Evolutionary conservation across 345 rosid species (phyloP), one percentile per base, ranked within the genome.

Genomic region (Lepidium sativum): DNA sequence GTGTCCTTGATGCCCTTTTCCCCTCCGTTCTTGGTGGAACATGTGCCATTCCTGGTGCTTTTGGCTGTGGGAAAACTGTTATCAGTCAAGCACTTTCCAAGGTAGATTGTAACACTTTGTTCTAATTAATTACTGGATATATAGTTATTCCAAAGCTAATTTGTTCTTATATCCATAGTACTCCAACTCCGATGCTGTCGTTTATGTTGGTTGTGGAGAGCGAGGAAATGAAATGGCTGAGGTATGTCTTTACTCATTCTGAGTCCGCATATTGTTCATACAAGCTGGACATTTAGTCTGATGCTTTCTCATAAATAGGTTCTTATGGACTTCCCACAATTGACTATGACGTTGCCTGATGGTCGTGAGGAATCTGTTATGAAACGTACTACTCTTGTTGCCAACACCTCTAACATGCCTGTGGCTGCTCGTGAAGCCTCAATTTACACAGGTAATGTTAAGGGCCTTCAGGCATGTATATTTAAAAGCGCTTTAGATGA

Each of bases 351-450:
- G 42, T 75, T 95, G 78, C 96, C 98, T 73, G 99, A 95, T 87
- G 99, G 99, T 49, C 99, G 99, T 61, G 99, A 95, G 81, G 99
- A 95, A 79, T 95, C 99, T 78, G 99, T 95, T 76, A 95, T 95
- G 99, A 95, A 95, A 83, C 97, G 99, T 21, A 95, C 98, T 23
- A 95, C 96, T 31, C 91, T 95, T 71, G 98, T 95, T 57, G 99
- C 98, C 70, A 95, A 95, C 76, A 95, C 99, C 71, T 95, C 99
- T 73, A 95, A 88, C 80, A 95, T 95, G 98, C 99, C 99, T 42
- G 98, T 91, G 80, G 98, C 98, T 78, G 97, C 99, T 71, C 92
- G 99, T 68, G 99, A 95, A 79, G 99, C 99, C 68, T 95, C 99
- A 61, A 95, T 95, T 78, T 95, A 95, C 80, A 91, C 98, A 23